Percentiles rank a stretch among this genome's conserved stretches.
phyloP scores from a whole-genome alignment of 2,329 filamentous ascomycete genomes.

The Xylariaceae sp. region DNA sequence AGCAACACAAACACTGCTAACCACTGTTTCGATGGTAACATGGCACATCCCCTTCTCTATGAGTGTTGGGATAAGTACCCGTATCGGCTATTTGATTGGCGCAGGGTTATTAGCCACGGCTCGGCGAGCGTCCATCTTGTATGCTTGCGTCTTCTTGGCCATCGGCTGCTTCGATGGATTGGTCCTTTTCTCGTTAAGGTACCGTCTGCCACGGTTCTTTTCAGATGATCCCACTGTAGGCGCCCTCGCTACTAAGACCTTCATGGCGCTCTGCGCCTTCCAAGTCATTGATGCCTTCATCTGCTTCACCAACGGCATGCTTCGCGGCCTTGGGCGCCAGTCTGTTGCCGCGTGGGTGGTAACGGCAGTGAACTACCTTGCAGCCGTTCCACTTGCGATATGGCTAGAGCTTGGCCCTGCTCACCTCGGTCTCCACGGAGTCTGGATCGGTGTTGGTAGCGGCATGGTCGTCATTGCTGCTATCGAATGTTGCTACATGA shows the following conservation, averaged over 20 bases:
- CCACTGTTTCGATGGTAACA: conserved; percentile 48
- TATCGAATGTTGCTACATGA: conserved; percentile 46
- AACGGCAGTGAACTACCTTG: conserved; percentile 46
- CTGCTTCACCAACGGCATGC: conserved; percentile 47
- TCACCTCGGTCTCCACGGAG: conserved; percentile 42
- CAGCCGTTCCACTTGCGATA: conserved; percentile 47
- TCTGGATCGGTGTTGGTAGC: conserved; percentile 46
- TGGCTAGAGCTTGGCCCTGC: conserved; percentile 47
- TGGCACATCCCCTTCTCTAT: conserved; percentile 54
- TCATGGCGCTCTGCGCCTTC: conserved; percentile 44
- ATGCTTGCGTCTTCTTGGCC: conserved; percentile 42
- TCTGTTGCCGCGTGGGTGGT: conserved; percentile 47
- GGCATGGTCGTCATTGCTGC: conserved; percentile 44
- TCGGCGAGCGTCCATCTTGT: conserved; percentile 42
- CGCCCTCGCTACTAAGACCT: conserved; percentile 40
- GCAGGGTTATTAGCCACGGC: conserved; percentile 44
- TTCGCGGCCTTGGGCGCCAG: conserved; percentile 50
- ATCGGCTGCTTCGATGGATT: conserved; percentile 46
- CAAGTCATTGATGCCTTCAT: conserved; percentile 47
- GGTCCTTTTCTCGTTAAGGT: conserved; percentile 41
- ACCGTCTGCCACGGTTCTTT: conserved; percentile 42
- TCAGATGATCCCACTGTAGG: conserved; percentile 42
- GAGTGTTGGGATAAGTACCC: conserved; percentile 50
- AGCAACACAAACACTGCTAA: conserved; percentile 51
- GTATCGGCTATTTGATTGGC: conserved; percentile 52